Percentiles rank a stretch among this genome's conserved stretches.
phyloP scores from a whole-genome alignment of 1,139 yeast species.

The Pichia sp. region DNA sequence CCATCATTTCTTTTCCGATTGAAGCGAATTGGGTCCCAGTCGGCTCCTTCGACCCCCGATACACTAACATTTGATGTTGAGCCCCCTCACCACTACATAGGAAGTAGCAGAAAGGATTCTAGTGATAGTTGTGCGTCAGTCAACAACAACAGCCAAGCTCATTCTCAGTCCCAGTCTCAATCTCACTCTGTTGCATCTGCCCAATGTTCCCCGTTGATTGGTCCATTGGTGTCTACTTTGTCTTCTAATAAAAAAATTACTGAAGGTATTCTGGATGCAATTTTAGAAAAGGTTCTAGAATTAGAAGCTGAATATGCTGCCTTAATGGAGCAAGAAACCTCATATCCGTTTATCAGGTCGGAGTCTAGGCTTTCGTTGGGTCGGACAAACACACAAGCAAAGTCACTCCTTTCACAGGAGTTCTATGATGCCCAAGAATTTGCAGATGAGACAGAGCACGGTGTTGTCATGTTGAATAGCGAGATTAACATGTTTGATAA shows the following conservation, averaged over 20 bases:
- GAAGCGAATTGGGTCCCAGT: slow-evolving; percentile 10
- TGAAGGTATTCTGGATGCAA: slow-evolving; percentile 1
- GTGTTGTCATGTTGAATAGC: slow-evolving; percentile 32
- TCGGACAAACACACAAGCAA: slow-evolving; percentile 19
- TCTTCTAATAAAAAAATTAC: neutral
- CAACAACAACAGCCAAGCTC: neutral
- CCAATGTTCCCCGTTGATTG: neutral
- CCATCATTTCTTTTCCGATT: slow-evolving; percentile 11
- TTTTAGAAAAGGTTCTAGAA: slow-evolving; percentile 7
- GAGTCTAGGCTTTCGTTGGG: slow-evolving; percentile 24
- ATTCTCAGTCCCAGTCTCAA: neutral
- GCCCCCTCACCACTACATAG: neutral
- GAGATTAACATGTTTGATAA: slow-evolving; percentile 5
- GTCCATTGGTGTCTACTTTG: neutral
- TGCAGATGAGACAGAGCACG: slow-evolving; percentile 36
- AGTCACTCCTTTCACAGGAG: slow-evolving; percentile 43
- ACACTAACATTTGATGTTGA: slow-evolving; percentile 2
- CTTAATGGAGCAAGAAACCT: slow-evolving; percentile 5
- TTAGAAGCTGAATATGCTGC: slow-evolving; percentile 9
- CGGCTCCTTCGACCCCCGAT: slow-evolving; percentile 9
- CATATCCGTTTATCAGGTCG: slow-evolving; percentile 1
- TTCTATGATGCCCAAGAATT: slow-evolving; percentile 68
- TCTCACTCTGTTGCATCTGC: neutral
- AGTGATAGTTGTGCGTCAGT: neutral
- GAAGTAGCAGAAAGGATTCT: neutral